Evolutionary conservation across 495 filamentous ascomycete species (phyloP), one percentile per base, ranked within the genome.

Genomic region (Bathelium albidoporum): DNA sequence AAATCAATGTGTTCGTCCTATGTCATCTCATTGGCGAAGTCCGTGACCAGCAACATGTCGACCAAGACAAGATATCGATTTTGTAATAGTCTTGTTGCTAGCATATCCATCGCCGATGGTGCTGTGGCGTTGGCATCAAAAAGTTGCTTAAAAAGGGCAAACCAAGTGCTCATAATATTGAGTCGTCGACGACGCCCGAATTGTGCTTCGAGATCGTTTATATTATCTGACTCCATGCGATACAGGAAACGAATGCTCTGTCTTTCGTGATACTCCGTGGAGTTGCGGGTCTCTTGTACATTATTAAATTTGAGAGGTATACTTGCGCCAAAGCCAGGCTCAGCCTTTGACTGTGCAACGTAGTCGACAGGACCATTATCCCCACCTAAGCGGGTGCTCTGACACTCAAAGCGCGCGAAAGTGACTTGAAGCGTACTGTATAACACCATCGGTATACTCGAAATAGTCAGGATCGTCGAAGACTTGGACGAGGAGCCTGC

Each of bases 391-490:
- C 44, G 44, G 12, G 22, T 24, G 11, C 31, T 43, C 34, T 63
- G 61, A n/a, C 32, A 58, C n/a, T 63, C 44, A 26, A 63, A 39
- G 43, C 61, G 61, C 11, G 31, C 22, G 24, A 63, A 32, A 3
- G 58, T 28, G 9, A 58, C 34, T 29, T 63, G 44, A 34, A 63
- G 26, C 20, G 26, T 58, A 20, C 55, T 34, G 28, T 34, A 22
- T 14, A 45, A 45, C 22, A 49, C 1, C 44, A 49, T 49, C n/a
- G 44, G 44, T 20, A 16, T 49, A 20, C 5, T 16, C n/a, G 44
- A 20, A 5, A 49, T 49, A 20, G 5, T 49, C 44, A 49, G 22
- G n/a, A 20, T 5, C 44, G n/a, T 49, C 22, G 44, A 49, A 20
- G 12, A 20, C 5, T 49, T 12, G 18, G 10, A 20, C 5, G 5